phyloP scores from a whole-genome alignment of 2,329 filamentous ascomycete species.

The Cercospora sp. region DNA sequence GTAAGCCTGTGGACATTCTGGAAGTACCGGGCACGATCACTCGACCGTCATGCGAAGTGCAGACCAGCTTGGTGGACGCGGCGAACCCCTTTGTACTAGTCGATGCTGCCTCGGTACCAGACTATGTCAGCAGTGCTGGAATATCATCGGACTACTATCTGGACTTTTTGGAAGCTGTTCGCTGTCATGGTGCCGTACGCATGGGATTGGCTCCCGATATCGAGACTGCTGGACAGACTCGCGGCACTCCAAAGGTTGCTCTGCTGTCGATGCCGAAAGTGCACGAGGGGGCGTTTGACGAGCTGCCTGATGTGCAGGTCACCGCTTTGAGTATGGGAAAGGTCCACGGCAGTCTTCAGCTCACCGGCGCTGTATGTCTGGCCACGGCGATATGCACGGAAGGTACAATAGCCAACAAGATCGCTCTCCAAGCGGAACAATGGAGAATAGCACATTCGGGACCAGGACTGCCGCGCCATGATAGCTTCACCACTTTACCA shows the following conservation, averaged over 20 bases:
- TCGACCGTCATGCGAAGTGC: conserved; percentile 15
- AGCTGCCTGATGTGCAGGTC: conserved; percentile 26
- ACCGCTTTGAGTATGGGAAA: conserved; percentile 39
- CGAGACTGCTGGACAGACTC: conserved; percentile 28
- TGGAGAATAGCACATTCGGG: not conserved
- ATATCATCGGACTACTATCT: conserved; percentile 19
- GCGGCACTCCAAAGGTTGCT: conserved; percentile 32
- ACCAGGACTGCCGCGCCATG: not conserved
- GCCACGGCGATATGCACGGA: conserved; percentile 35
- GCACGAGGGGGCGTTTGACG: not conserved
- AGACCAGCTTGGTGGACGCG: conserved; percentile 27
- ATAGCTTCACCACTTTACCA: conserved; percentile 3
- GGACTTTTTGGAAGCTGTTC: conserved; percentile 24
- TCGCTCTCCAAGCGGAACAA: conserved; percentile 10
- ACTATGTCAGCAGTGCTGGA: conserved; percentile 9
- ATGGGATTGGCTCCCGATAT: conserved; percentile 26
- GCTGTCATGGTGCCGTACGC: conserved; percentile 25
- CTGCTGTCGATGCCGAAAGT: conserved; percentile 23
- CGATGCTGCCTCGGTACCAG: conserved; percentile 20
- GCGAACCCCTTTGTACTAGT: conserved; percentile 30
- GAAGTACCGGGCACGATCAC: conserved; percentile 26
- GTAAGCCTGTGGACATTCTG: conserved; percentile 20
- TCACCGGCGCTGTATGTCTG: conserved; percentile 39
- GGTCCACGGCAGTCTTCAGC: conserved; percentile 38
- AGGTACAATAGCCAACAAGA: conserved; percentile 33